These are phyloP conservation scores for Leccinum solheimii DNA, from an alignment of 1,284 basidiomycete species.

Conservation along the genomic window DNA sequence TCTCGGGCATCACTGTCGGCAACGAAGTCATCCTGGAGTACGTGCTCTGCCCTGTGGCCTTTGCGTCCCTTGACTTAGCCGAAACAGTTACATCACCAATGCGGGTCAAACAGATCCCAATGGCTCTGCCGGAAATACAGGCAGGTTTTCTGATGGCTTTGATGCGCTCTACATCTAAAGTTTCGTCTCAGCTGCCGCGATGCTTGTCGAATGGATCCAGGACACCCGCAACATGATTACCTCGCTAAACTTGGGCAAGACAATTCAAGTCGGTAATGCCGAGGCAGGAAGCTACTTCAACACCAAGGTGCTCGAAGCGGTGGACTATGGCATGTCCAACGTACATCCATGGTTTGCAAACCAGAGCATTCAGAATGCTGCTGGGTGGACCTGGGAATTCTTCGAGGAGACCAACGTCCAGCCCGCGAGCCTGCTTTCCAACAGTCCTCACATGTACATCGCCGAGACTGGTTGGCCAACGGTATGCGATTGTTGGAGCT, in stretches of 20 bases:
- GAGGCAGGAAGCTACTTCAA: slow-evolving; percentile 92
- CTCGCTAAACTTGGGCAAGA: slow-evolving; percentile 52
- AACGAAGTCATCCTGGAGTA: slow-evolving; percentile 85
- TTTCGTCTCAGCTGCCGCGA: slow-evolving; percentile 31
- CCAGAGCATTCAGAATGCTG: slow-evolving; percentile 63
- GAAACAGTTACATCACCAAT: slow-evolving; percentile 52
- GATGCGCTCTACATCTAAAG: slow-evolving; percentile 2
- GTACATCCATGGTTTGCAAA: slow-evolving; percentile 89
- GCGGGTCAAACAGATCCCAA: slow-evolving; percentile 47
- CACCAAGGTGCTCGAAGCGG: slow-evolving; percentile 58
- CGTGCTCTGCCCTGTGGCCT: slow-evolving; percentile 24
- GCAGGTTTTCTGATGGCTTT: slow-evolving; percentile 35
- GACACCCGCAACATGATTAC: slow-evolving; percentile 61
- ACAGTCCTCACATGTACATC: slow-evolving; percentile 39
- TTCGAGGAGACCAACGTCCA: slow-evolving; percentile 34
- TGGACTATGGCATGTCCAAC: slow-evolving; percentile 79
- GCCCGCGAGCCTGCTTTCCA: slow-evolving; percentile 28
- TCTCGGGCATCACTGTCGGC: slow-evolving; percentile 80
- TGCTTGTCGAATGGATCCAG: slow-evolving; percentile 65
- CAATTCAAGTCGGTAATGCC: slow-evolving; percentile 79
- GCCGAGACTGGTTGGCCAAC: slow-evolving; percentile 84
- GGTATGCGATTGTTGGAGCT: slow-evolving; percentile 38
- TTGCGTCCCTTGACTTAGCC: slow-evolving; percentile 6
- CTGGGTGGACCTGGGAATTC: slow-evolving; percentile 36
- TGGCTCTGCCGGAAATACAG: slow-evolving; percentile 53